phyloP scores from a whole-genome alignment of 1,284 basidiomycete genomes.

The Phellopilus nigrolimitatus region DNA sequence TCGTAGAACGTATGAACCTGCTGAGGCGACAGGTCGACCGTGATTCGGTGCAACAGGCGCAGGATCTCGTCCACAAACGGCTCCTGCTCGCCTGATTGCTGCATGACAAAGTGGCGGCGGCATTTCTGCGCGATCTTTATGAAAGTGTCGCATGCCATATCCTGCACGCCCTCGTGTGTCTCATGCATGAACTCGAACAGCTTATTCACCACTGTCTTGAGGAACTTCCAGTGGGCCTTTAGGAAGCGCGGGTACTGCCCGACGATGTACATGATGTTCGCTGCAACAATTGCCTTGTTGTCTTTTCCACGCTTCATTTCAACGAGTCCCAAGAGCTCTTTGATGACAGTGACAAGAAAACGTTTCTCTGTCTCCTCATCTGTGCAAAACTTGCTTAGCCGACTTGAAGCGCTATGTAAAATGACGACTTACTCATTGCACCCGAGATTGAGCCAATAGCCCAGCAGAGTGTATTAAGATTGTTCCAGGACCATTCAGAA shows the following conservation, averaged over 20 bases:
- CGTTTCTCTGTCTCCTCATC: slow-evolving; percentile 99
- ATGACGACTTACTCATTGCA: slow-evolving; percentile 83
- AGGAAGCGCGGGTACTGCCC: slow-evolving; percentile 99
- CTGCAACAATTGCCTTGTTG: slow-evolving; percentile 99
- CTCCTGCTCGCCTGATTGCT: no score
- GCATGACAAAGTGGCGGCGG: slow-evolving; percentile 96
- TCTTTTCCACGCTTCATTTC: slow-evolving; percentile 99
- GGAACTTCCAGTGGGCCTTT: slow-evolving; percentile 99
- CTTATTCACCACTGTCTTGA: slow-evolving; percentile 99
- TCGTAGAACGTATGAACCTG: no score
- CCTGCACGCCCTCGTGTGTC: slow-evolving; percentile 99
- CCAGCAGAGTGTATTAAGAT: slow-evolving; percentile 99
- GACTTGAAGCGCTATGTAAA: slow-evolving; percentile 7
- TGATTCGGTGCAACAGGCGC: no score
- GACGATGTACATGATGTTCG: slow-evolving; percentile 99
- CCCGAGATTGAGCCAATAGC: slow-evolving; percentile 99
- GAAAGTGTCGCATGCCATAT: slow-evolving; percentile 99
- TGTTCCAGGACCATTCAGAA: slow-evolving; percentile 99
- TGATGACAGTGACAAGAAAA: slow-evolving; percentile 99
- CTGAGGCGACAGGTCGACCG: no score
- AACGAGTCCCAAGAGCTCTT: slow-evolving; percentile 92
- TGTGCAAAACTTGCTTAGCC: slow-evolving; percentile 31
- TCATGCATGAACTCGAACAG: slow-evolving; percentile 99
- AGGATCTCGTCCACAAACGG: no score
- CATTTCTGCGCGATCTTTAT: slow-evolving; percentile 99